Evolutionary conservation across 164 flowering plant genomes (phyloP).

Genomic region (Dillenia turbinata): DNA sequence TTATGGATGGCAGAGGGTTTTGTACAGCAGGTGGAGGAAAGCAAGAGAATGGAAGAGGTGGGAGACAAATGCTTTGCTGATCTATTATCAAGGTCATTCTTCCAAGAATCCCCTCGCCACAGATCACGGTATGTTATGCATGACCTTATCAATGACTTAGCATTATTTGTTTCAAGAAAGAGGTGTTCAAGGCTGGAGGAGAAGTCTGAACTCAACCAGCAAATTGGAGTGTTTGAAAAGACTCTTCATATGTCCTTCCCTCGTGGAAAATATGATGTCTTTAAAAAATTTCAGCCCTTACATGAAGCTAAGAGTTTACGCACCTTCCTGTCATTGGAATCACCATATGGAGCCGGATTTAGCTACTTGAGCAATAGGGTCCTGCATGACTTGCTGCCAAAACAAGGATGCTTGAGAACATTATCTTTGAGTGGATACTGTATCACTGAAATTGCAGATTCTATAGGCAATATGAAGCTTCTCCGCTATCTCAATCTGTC

Average conservation of each 20-base stretch:
- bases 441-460: conserved; percentile 11
- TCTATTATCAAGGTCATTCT: conserved; percentile 25
- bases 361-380: not conserved
- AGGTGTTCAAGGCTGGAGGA: conserved; percentile 10
- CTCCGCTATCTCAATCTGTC: conserved; percentile 28
- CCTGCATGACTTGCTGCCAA: conserved; percentile 10
- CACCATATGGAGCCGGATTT: not conserved
- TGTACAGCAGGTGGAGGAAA: not conserved
- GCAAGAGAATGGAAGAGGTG: conserved; percentile 15
- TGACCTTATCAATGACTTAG: conserved; percentile 33
- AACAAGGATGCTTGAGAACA: conserved; percentile 10
- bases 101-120: conserved; percentile 5
- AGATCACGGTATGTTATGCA: conserved; percentile 22
- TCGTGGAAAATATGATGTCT: not conserved
- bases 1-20: conserved; percentile 32
- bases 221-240: not conserved
- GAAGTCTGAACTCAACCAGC: not conserved
- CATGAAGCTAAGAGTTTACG: conserved; percentile 11
- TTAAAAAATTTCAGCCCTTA: conserved; percentile 10
- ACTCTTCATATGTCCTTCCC: conserved; percentile 19
- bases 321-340: conserved; percentile 12
- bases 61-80: conserved; percentile 21
- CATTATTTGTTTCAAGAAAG: conserved; percentile 18
- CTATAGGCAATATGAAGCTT: conserved; percentile 18
- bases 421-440: conserved; percentile 10